Conservation (phyloP, 1,139 yeast genomes). For the Suhomyces yuchorum region DNA sequence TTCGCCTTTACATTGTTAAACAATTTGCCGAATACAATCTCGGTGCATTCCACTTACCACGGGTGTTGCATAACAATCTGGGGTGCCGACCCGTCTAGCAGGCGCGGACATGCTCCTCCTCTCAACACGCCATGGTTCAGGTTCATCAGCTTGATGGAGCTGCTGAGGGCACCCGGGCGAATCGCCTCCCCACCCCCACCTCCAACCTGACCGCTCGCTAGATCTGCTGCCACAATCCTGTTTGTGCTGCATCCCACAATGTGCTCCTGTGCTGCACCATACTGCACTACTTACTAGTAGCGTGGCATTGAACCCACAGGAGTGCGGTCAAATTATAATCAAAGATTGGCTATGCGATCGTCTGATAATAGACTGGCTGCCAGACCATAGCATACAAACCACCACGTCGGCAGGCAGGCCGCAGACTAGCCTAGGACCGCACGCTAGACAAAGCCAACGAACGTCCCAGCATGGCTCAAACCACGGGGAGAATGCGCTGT, state of each 20-base stretch:
- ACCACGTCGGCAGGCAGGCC: too few relatives aligned
- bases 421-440: too few relatives aligned
- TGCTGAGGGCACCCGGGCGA: too few relatives aligned
- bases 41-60: conserved; percentile 1
- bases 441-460: not conserved
- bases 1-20: conserved; percentile 11
- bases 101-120: too few relatives aligned
- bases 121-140: too few relatives aligned
- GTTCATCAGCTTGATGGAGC: too few relatives aligned
- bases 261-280: not conserved
- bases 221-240: not conserved
- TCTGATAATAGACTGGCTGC: not conserved
- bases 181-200: too few relatives aligned
- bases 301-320: not conserved
- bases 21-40: conserved; percentile 5
- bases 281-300: too few relatives aligned
- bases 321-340: not conserved
- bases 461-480: not conserved
- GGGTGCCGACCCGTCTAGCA: not conserved
- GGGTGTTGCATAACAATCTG: conserved; percentile 3
- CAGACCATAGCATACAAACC: not conserved
- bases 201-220: not conserved
- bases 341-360: conserved; percentile 1
- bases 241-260: not conserved
- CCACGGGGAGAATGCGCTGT: not conserved